Base-by-base conservation (phyloP, 2,329 filamentous ascomycete genomes). In the Cercospora berteroae region DNA sequence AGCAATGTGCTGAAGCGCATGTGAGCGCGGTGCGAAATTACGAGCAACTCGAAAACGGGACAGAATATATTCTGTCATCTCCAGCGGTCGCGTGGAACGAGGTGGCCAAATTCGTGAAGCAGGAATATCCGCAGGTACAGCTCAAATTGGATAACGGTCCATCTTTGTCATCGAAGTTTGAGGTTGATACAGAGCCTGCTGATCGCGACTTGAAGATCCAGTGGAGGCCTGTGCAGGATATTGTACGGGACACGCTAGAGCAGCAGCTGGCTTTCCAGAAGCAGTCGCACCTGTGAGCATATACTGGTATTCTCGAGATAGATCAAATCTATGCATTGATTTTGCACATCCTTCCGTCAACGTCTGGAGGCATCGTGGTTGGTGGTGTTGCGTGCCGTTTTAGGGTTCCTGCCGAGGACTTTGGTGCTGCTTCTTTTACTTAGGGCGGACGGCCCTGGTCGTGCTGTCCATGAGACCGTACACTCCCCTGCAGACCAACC, bases 1-100 rank as follows among this genome's bases (percentile, higher is more conserved):
- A 68, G n/a, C 73, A 78, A 44, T 73, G 77, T 20, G 74, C 75
- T 1, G 55, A 69, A 25, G 73, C 72, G 23, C 76, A 78, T 39
- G 20, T 77, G 9, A 68, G 62, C 36, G 74, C 73, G 27, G 57
- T 68, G 31, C 50, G 67, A 20, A 66, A n/a, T 27, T 61, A 62
- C 9, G 50, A 67, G 12, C 1, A 31, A 1, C 48, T 71, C 4
- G 25, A 64, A 16, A 63, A 62, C 5, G 69, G 67, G 8, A 68
- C 68, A 16, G 69, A 69, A 36, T 73, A 73, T 59, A 62, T 68
- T 8, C 31, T 67, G 4, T 65, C 63, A n/a, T 27, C 59, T 10
- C 60, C 36, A 7, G 31, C 18, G 0, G 67, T 69, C 23, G 65
- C 67, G 3, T 76, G 74, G 73, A 60, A 63, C 1, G 65, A 71